Evolutionary conservation across 345 rosid genomes (phyloP), one percentile per base, ranked within the genome.

Genomic region (Trapa incisa): DNA sequence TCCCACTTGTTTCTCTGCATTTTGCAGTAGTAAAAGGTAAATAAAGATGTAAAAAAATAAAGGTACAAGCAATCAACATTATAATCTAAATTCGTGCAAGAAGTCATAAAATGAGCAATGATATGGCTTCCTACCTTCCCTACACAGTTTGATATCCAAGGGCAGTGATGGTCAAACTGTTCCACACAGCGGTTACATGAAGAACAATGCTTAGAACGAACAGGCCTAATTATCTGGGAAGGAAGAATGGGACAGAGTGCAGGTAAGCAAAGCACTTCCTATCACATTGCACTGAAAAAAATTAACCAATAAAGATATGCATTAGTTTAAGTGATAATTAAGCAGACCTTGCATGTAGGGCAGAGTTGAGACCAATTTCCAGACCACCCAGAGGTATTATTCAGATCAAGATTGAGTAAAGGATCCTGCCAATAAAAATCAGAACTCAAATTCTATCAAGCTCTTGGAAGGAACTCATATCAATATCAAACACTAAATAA

Each of bases 281-380:
- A 38, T 66, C 54, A 39, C 8, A 35, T 43, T 5, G 13, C 15
- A 11, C 37, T 22, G 12, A 45, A 64, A 53, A 50, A 13, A 50
- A 67, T 61, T 15, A 6, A 60, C 12, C 11, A 37, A 36, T 47
- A 33, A 33, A 42, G 7, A 68, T 6, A n/a, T 3, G 12, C 3
- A 10, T 57, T 12, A 14, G 42, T 64, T 57, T 47, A n/a, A 65
- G 70, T 63, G 62, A 14, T 70, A 57, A 43, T 64, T 57, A 71
- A 61, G 74, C 65, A 72, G 68, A 94, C 99, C 99, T 91, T 94
- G 93, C 99, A 94, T 68, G 97, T 91, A 36, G 99, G 97, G 82
- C 99, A 94, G 65, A 91, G 97, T 71, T 91, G 99, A 76, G 97
- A 89, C 99, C 99, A 94, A 78, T 85, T 86, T 77, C 97, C 97